Conservation (phyloP, 495 filamentous ascomycete species). For the Chlorociboria aeruginascens region DNA sequence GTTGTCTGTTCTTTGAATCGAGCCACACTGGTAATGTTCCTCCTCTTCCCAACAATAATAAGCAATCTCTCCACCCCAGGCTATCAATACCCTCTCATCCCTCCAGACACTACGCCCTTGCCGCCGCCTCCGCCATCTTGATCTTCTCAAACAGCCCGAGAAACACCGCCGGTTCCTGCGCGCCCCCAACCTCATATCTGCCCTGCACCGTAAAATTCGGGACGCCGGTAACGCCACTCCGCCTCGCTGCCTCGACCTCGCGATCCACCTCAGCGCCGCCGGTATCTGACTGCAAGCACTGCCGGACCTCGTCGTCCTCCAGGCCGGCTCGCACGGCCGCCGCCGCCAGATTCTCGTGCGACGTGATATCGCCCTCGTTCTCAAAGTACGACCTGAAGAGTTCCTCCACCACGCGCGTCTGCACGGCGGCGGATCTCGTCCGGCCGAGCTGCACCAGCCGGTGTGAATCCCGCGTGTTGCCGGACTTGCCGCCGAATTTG, state of each 20-base stretch:
- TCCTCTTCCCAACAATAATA: no score
- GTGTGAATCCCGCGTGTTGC: slow-evolving; percentile 70
- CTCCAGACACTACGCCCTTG: neutral
- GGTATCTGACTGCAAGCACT: slow-evolving; percentile 48
- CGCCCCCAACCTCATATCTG: slow-evolving; percentile 49
- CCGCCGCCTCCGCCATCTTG: slow-evolving; percentile 9
- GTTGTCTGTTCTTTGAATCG: no score
- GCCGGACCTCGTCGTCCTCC: slow-evolving; percentile 42
- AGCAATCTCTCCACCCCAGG: no score
- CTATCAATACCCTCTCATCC: no score
- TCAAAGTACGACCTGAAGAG: slow-evolving; percentile 70
- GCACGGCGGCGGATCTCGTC: slow-evolving; percentile 38
- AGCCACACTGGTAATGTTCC: no score
- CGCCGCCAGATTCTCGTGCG: slow-evolving; percentile 42
- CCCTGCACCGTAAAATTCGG: slow-evolving; percentile 62
- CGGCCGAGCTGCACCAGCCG: slow-evolving; percentile 60
- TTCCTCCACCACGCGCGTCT: slow-evolving; percentile 53
- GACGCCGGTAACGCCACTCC: slow-evolving; percentile 52
- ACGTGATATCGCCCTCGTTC: slow-evolving; percentile 65
- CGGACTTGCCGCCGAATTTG: slow-evolving; percentile 57
- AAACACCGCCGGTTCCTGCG: slow-evolving; percentile 41
- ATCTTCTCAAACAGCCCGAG: slow-evolving; percentile 30
- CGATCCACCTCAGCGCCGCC: slow-evolving; percentile 60
- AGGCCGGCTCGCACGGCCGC: slow-evolving; percentile 54
- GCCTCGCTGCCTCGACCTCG: slow-evolving; percentile 49